Base-by-base conservation (phyloP, 202 grass and related monocot species). In the Setaria viridis region DNA sequence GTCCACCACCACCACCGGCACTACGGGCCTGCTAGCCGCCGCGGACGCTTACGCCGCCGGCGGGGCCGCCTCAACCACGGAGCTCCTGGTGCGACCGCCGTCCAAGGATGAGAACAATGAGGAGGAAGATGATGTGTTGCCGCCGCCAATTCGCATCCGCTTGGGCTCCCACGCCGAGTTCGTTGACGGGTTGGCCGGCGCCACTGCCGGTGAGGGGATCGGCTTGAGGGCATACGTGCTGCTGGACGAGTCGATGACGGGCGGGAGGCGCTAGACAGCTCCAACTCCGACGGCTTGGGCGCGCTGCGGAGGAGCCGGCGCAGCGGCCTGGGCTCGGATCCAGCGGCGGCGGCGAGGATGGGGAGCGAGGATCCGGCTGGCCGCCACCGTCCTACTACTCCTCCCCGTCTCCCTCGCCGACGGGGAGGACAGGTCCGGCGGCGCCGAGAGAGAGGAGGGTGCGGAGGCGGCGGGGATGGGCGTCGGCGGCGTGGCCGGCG, bases 1-100 rank as follows among this genome's bases (percentile, higher is more conserved):
- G 67, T 98, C 90, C 17, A 89, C 88, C 62, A 98, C 80, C 21
- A 92, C 91, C 56, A 99, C 90, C 25, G 90, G 93, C 55, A 95
- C 63, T 34, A 77, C 67, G 5, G 77, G 66, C 50, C 49, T 75
- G 42, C 37, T 74, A n/a, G 80, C 39, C 9, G 89, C 67, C 20
- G 67, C 76, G 34, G 84, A 34, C 11, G 85, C 81, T 11, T 82
- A 67, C 69, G 89, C 50, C 9, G 85, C 77, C 16, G 85, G 51
- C 7, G 85, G 71, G 10, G 91, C 87, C 42, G 77, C 78, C 47
- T 76, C 77, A 2, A 80, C 86, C n/a, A 90, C 83, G 4, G 88
- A 85, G 49, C 76, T 72, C 53, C 71, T 77, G 33, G 53, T 45
- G 3, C 47, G 67, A 2, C 82, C 87, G 3, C 87, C 83, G 9